Base-by-base conservation (phyloP, 2,329 filamentous ascomycete species). In the Arthrobotrys entomopaga region DNA sequence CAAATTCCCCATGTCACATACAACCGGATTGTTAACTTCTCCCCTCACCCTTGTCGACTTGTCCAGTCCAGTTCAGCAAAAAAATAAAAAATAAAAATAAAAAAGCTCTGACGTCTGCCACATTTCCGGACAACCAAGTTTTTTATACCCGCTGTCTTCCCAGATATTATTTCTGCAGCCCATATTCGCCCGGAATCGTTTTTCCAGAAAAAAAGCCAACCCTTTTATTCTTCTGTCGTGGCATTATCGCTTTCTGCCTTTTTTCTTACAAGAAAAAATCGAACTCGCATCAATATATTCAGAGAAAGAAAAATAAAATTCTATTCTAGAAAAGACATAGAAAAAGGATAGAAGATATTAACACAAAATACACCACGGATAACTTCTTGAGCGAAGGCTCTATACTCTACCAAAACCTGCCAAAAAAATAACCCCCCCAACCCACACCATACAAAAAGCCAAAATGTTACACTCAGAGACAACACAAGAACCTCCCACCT, bases 401-500 rank as follows among this genome's bases (percentile, higher is more conserved):
- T 6, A 6, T 15, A 13, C 13, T 4, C 10, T n/a, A 7, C 42
- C 16, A 46, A 46, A n/a, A 46, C 4, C 42, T 19, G 15, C 42
- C 7, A 46, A 46, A 46, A 46, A 5, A 46, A 46, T 15, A 52
- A 50, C 8, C 20, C 10, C 19, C 29, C 34, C 43, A 52, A 22
- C 53, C 50, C 13, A 49, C 46, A n/a, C n/a, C 42, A 42, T 40
- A 16, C n/a, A 29, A 8, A 29, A 19, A 64, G 15, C 50, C 58
- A 75, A 65, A 19, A 75, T 75, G 71, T 57, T 75, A 53, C 71
- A 75, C 16, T 75, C 71, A 15, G 65, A 75, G 29, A 65, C 65
- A 69, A 65, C 65, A 52, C 71, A 70, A 52, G 65, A 69, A 48
- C 64, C 71, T 13, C 71, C 71, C 53, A 61, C 16, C 15, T 75